Base-by-base conservation (phyloP, 257 asterid species). In the Sherardia arvensis region DNA sequence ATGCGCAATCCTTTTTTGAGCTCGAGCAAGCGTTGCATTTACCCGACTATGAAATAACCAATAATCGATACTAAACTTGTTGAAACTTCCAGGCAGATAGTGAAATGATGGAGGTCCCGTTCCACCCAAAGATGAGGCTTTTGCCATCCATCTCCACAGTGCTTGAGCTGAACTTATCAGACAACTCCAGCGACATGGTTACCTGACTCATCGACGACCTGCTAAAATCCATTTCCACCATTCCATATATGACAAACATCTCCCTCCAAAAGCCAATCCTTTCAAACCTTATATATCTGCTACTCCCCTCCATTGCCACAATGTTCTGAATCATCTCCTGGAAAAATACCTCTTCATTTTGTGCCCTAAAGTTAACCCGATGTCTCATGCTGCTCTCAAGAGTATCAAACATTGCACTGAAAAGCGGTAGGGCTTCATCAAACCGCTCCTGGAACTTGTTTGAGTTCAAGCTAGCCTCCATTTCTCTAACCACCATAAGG, bases 371-470 rank as follows among this genome's bases (percentile, higher is more conserved):
- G 11, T 27, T 0, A 45, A 65, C 79, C 0, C 66, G 71, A 20
- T 55, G 54, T 53, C 54, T 72, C 78, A 84, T 48, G 45, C 84
- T 81, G 20, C 71, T 78, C 0, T 76, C 74, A 15, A 82, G 26
- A 5, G 64, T 43, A 49, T 83, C 87, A 28, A 81, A 81, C 27
- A 56, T 49, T 11, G 84, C 76, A 1, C 84, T 79, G 4, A 70
- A 72, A 61, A 75, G 68, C 3, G 71, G 25, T 14, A 85, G 75
- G 12, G 83, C 66, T 4, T 79, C 84, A 25, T 76, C 75, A 27
- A 84, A 86, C 5, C 85, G 77, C n/a, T 78, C 81, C 38, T 76
- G 71, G 11, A 81, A 86, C 18, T 48, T 15, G 0, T 79, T 80
- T 4, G 78, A 67, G 15, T 78, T 86, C 47, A 67, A 66, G 51